Evolutionary conservation across 2,329 filamentous ascomycete species (phyloP).

Genomic region (Colletotrichum aenigma): DNA sequence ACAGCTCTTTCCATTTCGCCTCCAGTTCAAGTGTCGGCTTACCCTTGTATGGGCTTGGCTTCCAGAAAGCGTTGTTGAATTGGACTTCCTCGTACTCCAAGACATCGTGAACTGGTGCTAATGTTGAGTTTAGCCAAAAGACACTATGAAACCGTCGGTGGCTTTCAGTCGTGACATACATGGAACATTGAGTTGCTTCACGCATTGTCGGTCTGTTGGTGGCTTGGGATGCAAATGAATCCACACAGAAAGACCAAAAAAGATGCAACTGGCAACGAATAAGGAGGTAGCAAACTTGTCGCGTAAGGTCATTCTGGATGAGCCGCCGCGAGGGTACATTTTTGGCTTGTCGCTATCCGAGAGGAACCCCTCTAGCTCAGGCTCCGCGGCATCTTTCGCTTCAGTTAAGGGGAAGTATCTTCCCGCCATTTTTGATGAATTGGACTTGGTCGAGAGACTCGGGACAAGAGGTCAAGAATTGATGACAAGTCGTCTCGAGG

Average conservation of each 20-base stretch:
- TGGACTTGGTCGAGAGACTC: not conserved
- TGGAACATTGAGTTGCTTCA: not conserved
- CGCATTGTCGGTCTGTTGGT: not conserved
- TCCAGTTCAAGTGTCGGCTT: slow-evolving; percentile 3
- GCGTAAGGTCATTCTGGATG: not conserved
- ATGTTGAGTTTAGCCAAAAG: not conserved
- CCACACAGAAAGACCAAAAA: not conserved
- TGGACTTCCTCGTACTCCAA: slow-evolving; percentile 5
- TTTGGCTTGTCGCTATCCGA: not conserved
- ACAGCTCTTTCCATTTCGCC: not conserved
- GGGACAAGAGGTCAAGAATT: not conserved
- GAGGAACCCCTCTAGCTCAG: not conserved
- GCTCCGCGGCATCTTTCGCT: not conserved
- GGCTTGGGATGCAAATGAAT: not conserved
- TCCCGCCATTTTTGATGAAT: not conserved
- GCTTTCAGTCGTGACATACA: not conserved
- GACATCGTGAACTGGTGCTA: not conserved
- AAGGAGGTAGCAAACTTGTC: not conserved
- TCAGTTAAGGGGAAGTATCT: not conserved
- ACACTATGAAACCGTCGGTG: not conserved
- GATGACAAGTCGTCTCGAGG: not conserved
- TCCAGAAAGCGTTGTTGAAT: slow-evolving; percentile 6
- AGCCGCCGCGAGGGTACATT: not conserved
- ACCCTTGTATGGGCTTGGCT: slow-evolving; percentile 7
- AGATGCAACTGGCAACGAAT: not conserved